Percentiles rank a stretch among this genome's conserved stretches.
Evolutionary conservation across 1,139 yeast genomes (phyloP).

Genomic region (Suhomyces atakaporum): DNA sequence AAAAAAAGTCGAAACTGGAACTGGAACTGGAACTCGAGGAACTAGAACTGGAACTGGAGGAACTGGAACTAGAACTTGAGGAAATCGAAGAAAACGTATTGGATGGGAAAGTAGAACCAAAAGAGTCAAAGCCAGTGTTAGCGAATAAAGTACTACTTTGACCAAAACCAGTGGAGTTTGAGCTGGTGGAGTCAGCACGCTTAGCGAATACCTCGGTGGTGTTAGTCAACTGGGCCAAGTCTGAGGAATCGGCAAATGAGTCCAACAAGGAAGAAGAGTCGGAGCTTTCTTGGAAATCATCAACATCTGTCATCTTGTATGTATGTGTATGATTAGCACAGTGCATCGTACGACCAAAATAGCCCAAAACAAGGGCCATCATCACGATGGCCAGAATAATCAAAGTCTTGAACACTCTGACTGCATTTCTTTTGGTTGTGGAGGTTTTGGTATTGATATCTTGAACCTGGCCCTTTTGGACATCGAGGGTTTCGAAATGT

Average conservation of each 20-base stretch:
- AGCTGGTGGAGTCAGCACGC: background rate
- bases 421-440: background rate
- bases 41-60: constrained; percentile 3
- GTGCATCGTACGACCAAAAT: background rate
- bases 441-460: background rate
- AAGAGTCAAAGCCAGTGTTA: background rate
- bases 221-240: background rate
- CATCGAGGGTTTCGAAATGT: background rate
- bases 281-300: background rate
- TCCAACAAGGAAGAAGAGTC: background rate
- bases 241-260: background rate
- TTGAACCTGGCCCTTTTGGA: constrained; percentile 4
- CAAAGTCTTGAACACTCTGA: no score
- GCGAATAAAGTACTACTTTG: background rate
- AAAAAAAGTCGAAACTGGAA: constrained; percentile 2
- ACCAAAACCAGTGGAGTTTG: background rate
- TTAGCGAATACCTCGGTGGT: background rate
- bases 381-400: no score
- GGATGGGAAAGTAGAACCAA: background rate
- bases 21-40: constrained; percentile 5
- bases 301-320: no score
- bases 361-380: no score
- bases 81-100: background rate
- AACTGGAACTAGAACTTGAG: background rate
- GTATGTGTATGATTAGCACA: constrained; percentile 2